Evolutionary conservation across 164 flowering plant species (phyloP), one percentile per base, ranked within the genome.

Genomic region (Aristolochia contorta): DNA sequence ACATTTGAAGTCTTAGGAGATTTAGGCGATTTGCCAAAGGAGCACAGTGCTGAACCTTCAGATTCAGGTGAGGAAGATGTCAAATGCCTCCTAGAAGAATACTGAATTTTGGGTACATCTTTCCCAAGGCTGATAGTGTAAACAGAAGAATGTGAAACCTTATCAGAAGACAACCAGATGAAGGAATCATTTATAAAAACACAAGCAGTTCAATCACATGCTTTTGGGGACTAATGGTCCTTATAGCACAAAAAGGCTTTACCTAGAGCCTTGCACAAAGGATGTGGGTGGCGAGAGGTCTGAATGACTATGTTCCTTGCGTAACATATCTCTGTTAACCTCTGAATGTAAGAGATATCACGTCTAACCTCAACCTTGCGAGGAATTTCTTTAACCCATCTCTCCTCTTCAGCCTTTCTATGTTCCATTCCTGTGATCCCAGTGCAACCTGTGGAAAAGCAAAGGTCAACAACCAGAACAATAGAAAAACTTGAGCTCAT

Each of bases 281-380:
- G 87, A 82, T 43, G 82, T 79, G 24, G 57, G 10, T 16, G 83
- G 85, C 20, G 79, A 70, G 56, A 62, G 67, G n/a, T 69, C 75
- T 12, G 70, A 64, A 71, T 77, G 62, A 54, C 49, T 56, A 25
- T 69, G 65, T 65, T 78, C 78, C 24, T 60, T 24, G 1, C 54
- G 59, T 37, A 62, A 57, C 48, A 58, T n/a, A 61, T 66, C 67
- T 12, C 33, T 60, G 53, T 56, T 37, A 32, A 45, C 32, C 13
- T 63, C 65, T n/a, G 56, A 61, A 22, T 55, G 55, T 37, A 62
- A 55, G 48, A 60, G n/a, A 59, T n/a, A n/a, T 66, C 66, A 13
- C 46, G 60, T 51, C 65, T 46, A 46, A 50, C 22, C 30, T 70
- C 62, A 67, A 25, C 62, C 73, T 67, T 37, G 60, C 65, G 41